These are phyloP conservation scores for Posidonia oceanica DNA, from an alignment of 116 monocot genomes.

Conservation along the genomic window DNA sequence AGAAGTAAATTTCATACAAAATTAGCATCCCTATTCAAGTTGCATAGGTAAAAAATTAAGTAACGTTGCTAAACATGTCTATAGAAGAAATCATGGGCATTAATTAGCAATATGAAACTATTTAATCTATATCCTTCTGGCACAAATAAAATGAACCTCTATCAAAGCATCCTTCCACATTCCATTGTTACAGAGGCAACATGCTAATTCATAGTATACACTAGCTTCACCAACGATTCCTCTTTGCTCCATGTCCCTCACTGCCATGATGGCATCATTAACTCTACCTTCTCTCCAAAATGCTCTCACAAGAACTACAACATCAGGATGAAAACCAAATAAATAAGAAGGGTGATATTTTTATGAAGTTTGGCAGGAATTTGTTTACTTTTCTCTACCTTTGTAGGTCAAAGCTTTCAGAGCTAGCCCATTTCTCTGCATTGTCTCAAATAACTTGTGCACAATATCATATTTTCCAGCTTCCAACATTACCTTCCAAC, in stretches of 20 bases:
- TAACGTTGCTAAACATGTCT: no score
- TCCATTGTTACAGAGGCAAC: constrained; percentile 79
- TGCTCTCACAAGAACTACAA: constrained; percentile 77
- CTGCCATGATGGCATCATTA: constrained; percentile 60
- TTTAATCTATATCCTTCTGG: no score
- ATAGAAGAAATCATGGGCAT: no score
- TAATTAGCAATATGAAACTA: no score
- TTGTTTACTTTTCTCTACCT: constrained; percentile 25
- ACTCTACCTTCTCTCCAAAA: constrained; percentile 81
- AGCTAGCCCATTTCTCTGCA: constrained; percentile 66
- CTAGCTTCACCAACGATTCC: constrained; percentile 73
- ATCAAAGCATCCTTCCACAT: constrained; percentile 74
- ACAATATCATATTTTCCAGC: constrained; percentile 70
- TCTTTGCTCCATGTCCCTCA: constrained; percentile 81
- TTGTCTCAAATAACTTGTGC: constrained; percentile 73
- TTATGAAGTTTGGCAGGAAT: not conserved
- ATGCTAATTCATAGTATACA: constrained; percentile 94
- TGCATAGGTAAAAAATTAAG: no score
- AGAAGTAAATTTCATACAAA: no score
- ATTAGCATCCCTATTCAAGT: no score
- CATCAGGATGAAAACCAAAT: not conserved
- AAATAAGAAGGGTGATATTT: not conserved
- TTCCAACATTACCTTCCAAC: constrained; percentile 93
- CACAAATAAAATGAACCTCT: constrained; percentile 39
- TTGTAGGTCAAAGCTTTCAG: constrained; percentile 79